Evolutionary conservation across 2,329 filamentous ascomycete genomes (phyloP), one percentile per base, ranked within the genome.

Genomic region (Furcasterigmium furcatum): DNA sequence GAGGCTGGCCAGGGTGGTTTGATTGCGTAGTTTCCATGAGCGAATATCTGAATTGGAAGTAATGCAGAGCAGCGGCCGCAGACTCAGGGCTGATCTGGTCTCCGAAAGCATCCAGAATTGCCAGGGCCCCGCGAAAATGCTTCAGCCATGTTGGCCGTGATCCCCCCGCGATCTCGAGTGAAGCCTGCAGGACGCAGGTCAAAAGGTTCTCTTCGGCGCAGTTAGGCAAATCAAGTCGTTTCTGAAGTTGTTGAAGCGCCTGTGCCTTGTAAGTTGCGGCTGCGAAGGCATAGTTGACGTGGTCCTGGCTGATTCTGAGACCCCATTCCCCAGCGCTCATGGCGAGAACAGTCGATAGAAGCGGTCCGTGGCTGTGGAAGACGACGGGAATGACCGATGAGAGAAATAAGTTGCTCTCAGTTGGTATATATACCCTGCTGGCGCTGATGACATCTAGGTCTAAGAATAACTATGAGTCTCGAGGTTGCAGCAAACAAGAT

Each of bases 141-240:
- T 18, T 38, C 18, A 46, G 12, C 40, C 40, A 46, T 9, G 40
- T 36, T 7, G 40, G 45, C 0, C 16, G 24, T 18, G 45, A 43
- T 4, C 45, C 45, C 18, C 36, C 45, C 4, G 45, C 22, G n/a
- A 46, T 46, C 22, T 43, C 45, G 9, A 46, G 6, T 1, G 45
- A 46, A 2, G 45, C 45, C 40, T 43, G 45, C 9, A 46, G 45
- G n/a, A 46, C 45, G 25, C 40, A 46, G 4, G 45, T 43, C 25
- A 46, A 19, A 7, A 46, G 22, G 10, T 38, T 43, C 2, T 43
- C 45, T 16, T 46, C 40, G 1, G 45, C 40, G 14, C 38, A 18
- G 0, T 14, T 4, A n/a, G 34, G 32, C 18, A n/a, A 32, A 5
- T 30, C n/a, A n/a, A 43, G 20, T 8, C 29, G 38, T 20, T 38